A percentile compares a stretch with the other conserved stretches of the same genome.
Conservation (phyloP, 495 filamentous ascomycete genomes). For the Lichina pygmaea region DNA sequence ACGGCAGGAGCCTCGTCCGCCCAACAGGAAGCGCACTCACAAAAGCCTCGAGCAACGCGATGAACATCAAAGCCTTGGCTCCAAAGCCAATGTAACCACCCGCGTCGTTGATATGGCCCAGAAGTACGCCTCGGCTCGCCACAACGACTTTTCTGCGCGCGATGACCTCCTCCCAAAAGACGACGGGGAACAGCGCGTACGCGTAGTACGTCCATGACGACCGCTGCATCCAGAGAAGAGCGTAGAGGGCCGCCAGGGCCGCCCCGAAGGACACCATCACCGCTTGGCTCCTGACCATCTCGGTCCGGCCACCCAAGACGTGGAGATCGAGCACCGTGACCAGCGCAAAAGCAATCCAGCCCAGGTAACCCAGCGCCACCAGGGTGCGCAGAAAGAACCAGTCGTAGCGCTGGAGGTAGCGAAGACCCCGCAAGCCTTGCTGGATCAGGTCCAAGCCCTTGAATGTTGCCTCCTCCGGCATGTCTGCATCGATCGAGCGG, state of each 20-base stretch:
- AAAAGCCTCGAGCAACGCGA: slow-evolving; percentile 55
- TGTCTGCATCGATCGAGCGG: slow-evolving; percentile 33
- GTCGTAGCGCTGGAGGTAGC: slow-evolving; percentile 89
- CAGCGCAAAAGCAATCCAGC: slow-evolving; percentile 88
- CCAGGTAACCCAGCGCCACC: slow-evolving; percentile 78
- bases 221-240: slow-evolving; percentile 49
- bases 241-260: slow-evolving; percentile 43
- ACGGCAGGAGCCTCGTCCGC: background rate
- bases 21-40: slow-evolving; percentile 19
- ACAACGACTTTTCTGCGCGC: slow-evolving; percentile 42
- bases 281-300: slow-evolving; percentile 32
- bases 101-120: slow-evolving; percentile 35
- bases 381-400: slow-evolving; percentile 94
- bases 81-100: slow-evolving; percentile 25
- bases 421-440: slow-evolving; percentile 53
- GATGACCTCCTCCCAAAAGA: slow-evolving; percentile 94
- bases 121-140: slow-evolving; percentile 38
- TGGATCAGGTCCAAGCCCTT: slow-evolving; percentile 50
- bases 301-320: slow-evolving; percentile 46
- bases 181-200: slow-evolving; percentile 74
- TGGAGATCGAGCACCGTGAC: slow-evolving; percentile 79
- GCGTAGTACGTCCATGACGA: slow-evolving; percentile 73
- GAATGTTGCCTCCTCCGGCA: slow-evolving; percentile 47
- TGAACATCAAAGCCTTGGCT: slow-evolving; percentile 34
- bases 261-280: slow-evolving; percentile 48